phyloP scores from a whole-genome alignment of 306 rosid genomes.

The Rosa rugosa region DNA sequence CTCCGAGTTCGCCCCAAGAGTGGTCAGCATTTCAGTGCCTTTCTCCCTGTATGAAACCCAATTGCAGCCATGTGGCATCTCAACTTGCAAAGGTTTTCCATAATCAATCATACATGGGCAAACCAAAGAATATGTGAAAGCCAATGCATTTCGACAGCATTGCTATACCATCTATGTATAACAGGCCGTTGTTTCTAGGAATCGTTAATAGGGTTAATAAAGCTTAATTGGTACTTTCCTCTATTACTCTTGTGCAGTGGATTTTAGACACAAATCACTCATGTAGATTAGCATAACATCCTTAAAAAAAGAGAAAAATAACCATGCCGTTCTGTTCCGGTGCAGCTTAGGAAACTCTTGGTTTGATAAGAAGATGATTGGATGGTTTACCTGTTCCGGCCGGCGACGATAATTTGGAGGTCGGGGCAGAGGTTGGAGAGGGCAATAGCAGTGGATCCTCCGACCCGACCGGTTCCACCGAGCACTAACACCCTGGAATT shows the following conservation, averaged over 20 bases:
- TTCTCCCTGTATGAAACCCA: conserved; percentile 54
- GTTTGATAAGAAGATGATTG: no score
- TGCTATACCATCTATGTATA: neutral
- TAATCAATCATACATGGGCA: neutral
- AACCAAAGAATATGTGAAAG: neutral
- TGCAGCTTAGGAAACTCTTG: neutral
- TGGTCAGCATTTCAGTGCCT: conserved; percentile 61
- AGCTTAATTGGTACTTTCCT: neutral
- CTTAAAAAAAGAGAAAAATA: neutral
- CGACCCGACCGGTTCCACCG: conserved; percentile 95
- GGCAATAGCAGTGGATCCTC: conserved; percentile 84
- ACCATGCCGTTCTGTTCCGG: neutral
- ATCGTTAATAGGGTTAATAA: neutral
- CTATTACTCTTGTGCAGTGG: neutral
- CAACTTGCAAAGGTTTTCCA: neutral
- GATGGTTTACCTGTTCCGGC: conserved; percentile 65
- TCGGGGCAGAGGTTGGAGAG: conserved; percentile 76
- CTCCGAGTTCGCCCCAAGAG: conserved; percentile 58
- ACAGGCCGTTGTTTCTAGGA: neutral
- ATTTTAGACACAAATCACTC: neutral
- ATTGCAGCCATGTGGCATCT: neutral
- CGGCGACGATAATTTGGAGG: conserved; percentile 62
- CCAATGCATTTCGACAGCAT: neutral
- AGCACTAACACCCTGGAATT: conserved; percentile 70
- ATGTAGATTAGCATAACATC: neutral